Evolutionary conservation across 495 filamentous ascomycete genomes (phyloP), one percentile per base, ranked within the genome.

Genomic region (Letharia columbiana): DNA sequence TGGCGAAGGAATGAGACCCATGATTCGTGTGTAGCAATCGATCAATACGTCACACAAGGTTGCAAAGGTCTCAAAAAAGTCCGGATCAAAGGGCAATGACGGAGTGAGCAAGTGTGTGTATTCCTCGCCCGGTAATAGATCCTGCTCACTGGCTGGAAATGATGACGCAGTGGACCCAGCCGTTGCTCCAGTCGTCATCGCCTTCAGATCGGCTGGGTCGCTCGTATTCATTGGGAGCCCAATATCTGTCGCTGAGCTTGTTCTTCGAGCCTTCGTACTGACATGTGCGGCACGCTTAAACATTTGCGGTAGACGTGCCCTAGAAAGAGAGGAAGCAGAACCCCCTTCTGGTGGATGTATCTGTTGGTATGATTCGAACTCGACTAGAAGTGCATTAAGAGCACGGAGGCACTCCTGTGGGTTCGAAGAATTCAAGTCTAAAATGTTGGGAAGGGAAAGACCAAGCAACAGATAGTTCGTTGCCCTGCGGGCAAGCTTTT

Each of bases 31-130:
- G 76, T 99, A 99, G 70, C 86, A 90, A 71, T 98, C 94, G 68
- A 96, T 95, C 65, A 99, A 77, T 4, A 95, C 90, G 75, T 99
- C 95, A 77, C 94, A 98, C 35, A 99, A 80, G 12, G 94, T 97
- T n/a, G 92, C 89, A 75, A 98, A 98, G 0, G 91, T 95, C 77
- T 96, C 91, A 74, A 91, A 95, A 72, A 96, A 99, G 75, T 99
- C 94, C 13, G 93, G 93, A 60, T 98, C 94, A 72, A 99, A 99
- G 0, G 94, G 94, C 61, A 98, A 78, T n/a, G 87, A 87, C 0
- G 95, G 95, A 7, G 92, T 98, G 2, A 94, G 79, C 9, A 99
- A 85, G 75, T 92, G 87, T 1, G 86, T 85, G 69, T 97, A 99
- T 71, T 92, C 89, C 74, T 96, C 93, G 20, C 89, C 79, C 9